A percentile compares a stretch with the other conserved stretches of the same genome.
phyloP scores from a whole-genome alignment of 805 yeast species.

The Candida maltosa region DNA sequence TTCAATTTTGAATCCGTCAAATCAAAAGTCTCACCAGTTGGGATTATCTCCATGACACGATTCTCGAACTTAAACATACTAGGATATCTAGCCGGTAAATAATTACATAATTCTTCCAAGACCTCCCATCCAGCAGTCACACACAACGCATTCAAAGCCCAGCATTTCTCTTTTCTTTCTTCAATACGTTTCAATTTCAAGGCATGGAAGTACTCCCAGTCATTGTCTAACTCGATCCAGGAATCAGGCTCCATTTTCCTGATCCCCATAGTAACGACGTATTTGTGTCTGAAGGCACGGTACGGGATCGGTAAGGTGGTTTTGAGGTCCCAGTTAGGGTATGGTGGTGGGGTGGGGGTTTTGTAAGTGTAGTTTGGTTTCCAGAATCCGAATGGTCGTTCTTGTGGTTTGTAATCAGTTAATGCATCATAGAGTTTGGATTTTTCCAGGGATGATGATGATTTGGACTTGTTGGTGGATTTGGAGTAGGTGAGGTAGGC shows the following conservation, averaged over 20 bases:
- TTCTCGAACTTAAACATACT: constrained; percentile 43
- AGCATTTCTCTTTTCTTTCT: constrained; percentile 43
- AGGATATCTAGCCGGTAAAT: constrained; percentile 59
- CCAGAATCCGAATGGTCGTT: constrained; percentile 50
- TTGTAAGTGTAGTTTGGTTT: constrained; percentile 44
- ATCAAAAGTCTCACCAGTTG: constrained; percentile 50
- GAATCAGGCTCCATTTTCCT: constrained; percentile 56
- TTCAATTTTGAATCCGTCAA: constrained; percentile 34
- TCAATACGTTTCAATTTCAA: constrained; percentile 49
- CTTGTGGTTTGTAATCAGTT: constrained; percentile 3
- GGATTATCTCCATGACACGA: constrained; percentile 47
- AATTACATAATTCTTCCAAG: constrained; percentile 49
- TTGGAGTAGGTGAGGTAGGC: too few relatives aligned
- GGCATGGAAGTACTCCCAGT: constrained; percentile 56
- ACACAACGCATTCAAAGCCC: constrained; percentile 51
- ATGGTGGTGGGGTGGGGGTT: constrained; percentile 49
- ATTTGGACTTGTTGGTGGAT: too few relatives aligned
- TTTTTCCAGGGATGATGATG: too few relatives aligned
- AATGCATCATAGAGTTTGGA: too few relatives aligned
- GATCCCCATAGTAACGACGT: constrained; percentile 68
- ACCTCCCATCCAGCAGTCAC: constrained; percentile 54
- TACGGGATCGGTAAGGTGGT: constrained; percentile 58
- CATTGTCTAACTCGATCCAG: constrained; percentile 69
- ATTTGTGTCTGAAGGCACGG: constrained; percentile 64
- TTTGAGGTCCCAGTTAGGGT: constrained; percentile 45